Percentiles rank a stretch among this genome's conserved stretches.
These are phyloP conservation scores for Camelina hispida DNA, from an alignment of 345 rosid genomes.

Conservation along the genomic window DNA sequence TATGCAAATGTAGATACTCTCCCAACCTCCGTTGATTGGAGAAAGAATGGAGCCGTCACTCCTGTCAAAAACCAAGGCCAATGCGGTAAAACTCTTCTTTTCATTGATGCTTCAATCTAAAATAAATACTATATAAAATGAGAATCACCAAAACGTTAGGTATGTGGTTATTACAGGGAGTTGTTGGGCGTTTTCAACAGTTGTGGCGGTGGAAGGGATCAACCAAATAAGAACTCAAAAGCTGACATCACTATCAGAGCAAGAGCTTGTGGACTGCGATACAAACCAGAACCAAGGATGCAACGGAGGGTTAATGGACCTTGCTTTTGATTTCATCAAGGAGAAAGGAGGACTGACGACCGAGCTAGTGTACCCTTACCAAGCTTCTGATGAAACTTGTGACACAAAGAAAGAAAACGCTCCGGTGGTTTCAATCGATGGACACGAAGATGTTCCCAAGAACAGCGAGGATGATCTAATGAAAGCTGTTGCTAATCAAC, in stretches of 20 bases:
- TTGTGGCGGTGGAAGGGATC: conserved; percentile 83
- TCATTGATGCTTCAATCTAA: not conserved
- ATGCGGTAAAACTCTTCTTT: conserved; percentile 58
- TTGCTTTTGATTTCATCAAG: conserved; percentile 71
- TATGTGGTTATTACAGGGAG: conserved; percentile 59
- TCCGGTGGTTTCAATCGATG: conserved; percentile 63
- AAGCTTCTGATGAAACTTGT: conserved; percentile 59
- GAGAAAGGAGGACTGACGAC: conserved; percentile 67
- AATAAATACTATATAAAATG: not conserved
- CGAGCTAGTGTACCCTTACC: conserved; percentile 72
- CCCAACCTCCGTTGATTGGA: conserved; percentile 73
- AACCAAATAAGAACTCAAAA: conserved; percentile 70
- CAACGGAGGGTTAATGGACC: conserved; percentile 82
- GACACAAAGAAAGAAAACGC: conserved; percentile 69
- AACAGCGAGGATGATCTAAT: conserved; percentile 65
- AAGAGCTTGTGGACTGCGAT: conserved; percentile 86
- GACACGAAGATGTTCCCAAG: conserved; percentile 69
- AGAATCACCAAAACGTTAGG: not conserved
- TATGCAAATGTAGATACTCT: conserved; percentile 51
- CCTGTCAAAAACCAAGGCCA: conserved; percentile 82
- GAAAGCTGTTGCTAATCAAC: conserved; percentile 79
- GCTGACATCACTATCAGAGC: conserved; percentile 67
- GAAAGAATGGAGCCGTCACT: conserved; percentile 78
- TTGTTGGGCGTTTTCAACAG: conserved; percentile 92
- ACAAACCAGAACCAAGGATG: conserved; percentile 66